A percentile compares a stretch with the other conserved stretches of the same genome.
Conservation (phyloP, 140 eudicot species). For the Stevia rebaudiana region DNA sequence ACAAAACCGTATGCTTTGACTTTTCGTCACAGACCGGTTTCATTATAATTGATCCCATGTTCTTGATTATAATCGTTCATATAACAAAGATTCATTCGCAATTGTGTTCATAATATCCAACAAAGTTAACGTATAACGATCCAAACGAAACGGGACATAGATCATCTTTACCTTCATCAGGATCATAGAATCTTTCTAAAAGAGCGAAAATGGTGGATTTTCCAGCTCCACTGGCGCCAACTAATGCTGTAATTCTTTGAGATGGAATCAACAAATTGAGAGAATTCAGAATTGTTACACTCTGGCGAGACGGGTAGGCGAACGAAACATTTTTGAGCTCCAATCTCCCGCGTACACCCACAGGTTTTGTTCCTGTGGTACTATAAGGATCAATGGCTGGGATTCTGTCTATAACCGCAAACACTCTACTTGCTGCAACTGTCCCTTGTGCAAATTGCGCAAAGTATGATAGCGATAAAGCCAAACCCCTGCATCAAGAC, state of each 20-base stretch:
- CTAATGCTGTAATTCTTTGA: conserved; percentile 59
- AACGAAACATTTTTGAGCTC: conserved; percentile 57
- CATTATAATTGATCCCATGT: too few species aligned
- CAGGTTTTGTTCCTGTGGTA: conserved; percentile 47
- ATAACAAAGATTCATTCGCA: too few species aligned
- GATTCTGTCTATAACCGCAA: conserved; percentile 66
- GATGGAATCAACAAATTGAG: conserved; percentile 59
- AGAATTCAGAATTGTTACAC: conserved; percentile 50
- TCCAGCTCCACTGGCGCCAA: conserved; percentile 85
- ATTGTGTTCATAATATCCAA: too few species aligned
- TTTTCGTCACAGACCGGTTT: too few species aligned
- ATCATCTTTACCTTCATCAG: conserved; percentile 59
- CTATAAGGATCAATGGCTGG: conserved; percentile 82
- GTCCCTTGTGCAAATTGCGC: conserved; percentile 94
- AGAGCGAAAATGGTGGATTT: conserved; percentile 87
- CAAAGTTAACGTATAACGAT: too few species aligned
- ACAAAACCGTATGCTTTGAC: too few species aligned
- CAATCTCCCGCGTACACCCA: conserved; percentile 45
- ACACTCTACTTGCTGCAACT: conserved; percentile 79
- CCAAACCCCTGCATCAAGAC: conserved; percentile 60
- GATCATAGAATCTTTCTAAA: conserved; percentile 78
- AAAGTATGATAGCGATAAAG: conserved; percentile 62
- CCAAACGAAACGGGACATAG: too few species aligned
- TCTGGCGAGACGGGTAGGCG: conserved; percentile 71
- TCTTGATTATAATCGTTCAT: too few species aligned